A percentile compares a stretch with the other conserved stretches of the same genome.
phyloP scores from a whole-genome alignment of 2,329 filamentous ascomycete genomes.

The Clarireedia hainanense region DNA sequence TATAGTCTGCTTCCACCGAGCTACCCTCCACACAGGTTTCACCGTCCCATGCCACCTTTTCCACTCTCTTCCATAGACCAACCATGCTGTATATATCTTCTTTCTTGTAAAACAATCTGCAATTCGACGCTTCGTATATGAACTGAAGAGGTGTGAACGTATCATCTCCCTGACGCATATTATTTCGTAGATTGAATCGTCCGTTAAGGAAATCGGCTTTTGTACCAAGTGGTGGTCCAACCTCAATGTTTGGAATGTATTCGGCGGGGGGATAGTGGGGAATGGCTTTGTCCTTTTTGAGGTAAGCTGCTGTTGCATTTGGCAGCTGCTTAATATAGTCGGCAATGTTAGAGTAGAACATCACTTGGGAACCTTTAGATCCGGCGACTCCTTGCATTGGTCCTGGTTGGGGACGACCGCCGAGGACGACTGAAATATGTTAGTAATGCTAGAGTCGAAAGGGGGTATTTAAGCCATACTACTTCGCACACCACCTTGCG shows the following conservation, averaged over 20 bases:
- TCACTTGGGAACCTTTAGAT: conserved; percentile 44
- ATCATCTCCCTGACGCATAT: conserved; percentile 25
- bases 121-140: conserved; percentile 51
- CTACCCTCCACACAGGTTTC: conserved; percentile 29
- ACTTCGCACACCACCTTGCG: conserved; percentile 28
- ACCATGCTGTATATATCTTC: conserved; percentile 32
- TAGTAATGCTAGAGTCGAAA: not conserved
- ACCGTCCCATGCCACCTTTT: conserved; percentile 33
- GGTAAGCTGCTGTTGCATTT: not conserved
- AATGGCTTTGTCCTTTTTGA: conserved; percentile 4
- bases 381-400: conserved; percentile 59
- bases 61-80: conserved; percentile 41
- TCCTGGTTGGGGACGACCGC: conserved; percentile 45
- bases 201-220: not conserved
- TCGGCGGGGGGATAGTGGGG: conserved; percentile 16
- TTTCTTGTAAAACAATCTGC: conserved; percentile 50
- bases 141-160: conserved; percentile 45
- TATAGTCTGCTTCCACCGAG: not conserved
- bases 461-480: not conserved
- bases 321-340: not conserved
- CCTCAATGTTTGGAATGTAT: conserved; percentile 31
- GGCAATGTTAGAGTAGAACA: not conserved
- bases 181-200: conserved; percentile 23
- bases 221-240: not conserved
- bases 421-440: conserved; percentile 36